These are phyloP conservation scores for Lantana camara DNA, from an alignment of 257 asterid species.

Conservation along the genomic window DNA sequence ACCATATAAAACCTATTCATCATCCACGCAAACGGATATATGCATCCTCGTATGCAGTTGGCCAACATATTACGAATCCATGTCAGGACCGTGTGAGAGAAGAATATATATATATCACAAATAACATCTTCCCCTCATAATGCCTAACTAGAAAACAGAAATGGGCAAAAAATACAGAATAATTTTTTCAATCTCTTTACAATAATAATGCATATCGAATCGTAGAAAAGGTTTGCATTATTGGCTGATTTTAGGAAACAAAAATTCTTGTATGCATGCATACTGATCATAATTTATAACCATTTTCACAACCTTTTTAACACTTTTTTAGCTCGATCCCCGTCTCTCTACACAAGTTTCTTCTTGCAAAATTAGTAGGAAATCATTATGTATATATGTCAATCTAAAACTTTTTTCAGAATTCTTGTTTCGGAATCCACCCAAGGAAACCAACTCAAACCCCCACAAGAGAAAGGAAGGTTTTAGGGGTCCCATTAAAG, in stretches of 20 bases:
- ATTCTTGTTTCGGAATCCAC: constrained; percentile 44
- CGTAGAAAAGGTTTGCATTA: constrained; percentile 32
- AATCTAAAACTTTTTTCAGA: constrained; percentile 30
- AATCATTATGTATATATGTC: background rate
- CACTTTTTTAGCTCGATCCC: too few relatives aligned
- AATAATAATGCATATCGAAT: constrained; percentile 55
- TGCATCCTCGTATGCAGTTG: too few relatives aligned
- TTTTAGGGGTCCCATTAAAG: constrained; percentile 42
- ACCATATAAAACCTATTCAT: constrained; percentile 27
- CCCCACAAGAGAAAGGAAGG: constrained; percentile 1
- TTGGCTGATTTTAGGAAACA: constrained; percentile 18
- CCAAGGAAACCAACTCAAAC: constrained; percentile 28
- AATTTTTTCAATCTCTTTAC: constrained; percentile 34
- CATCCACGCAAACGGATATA: background rate
- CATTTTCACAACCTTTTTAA: constrained; percentile 15
- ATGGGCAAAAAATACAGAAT: constrained; percentile 62
- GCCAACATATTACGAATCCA: too few relatives aligned
- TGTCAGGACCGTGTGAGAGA: background rate
- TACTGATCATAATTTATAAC: background rate
- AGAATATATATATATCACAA: constrained; percentile 21
- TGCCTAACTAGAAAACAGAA: constrained; percentile 45
- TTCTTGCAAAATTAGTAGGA: constrained; percentile 28
- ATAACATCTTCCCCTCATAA: constrained; percentile 52
- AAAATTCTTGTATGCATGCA: constrained; percentile 29
- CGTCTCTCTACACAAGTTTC: too few relatives aligned